Evolutionary conservation across 1,139 yeast genomes (phyloP), one percentile per base, ranked within the genome.

Genomic region (Zhuliangozyma blackwelliae): DNA sequence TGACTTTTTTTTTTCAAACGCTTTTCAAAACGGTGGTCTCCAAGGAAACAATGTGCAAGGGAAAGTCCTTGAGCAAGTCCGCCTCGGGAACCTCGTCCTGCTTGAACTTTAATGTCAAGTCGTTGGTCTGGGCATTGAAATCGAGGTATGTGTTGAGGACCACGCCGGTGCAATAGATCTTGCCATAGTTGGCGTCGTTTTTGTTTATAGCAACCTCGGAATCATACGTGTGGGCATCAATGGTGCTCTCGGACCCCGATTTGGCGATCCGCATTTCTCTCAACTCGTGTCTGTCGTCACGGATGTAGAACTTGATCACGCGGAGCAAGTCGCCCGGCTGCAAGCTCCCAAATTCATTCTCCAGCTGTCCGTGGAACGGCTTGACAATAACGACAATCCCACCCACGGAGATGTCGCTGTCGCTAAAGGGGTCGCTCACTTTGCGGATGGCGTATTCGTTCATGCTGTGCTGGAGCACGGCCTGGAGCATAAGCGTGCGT

Each of bases 371-470:
- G 27, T 49, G 46, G 35, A 56, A 65, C 7, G 63, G 61, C 31
- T 57, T 54, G 5, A 65, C 57, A 3, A 63, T 68, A n/a, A 64
- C 68, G 4, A 65, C 72, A 10, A 63, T 52, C 1, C 57, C 61
- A 2, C 73, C 73, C 7, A 63, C 48, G 1, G 45, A 31, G 10
- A 67, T 62, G 11, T 35, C 33, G 12, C 46, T 50, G 5, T 51
- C 47, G 54, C 62, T 64, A 33, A 49, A 62, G 3, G 62, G 63
- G 38, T 67, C 72, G 12, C 47, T 37, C 1, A 64, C 64, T 29
- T 49, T 46, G 28, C 49, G 50, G 25, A 63, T 59, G 2, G 49
- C 41, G 10, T 32, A 16, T 11, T 36, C 35, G 27, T 45, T 44
- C n/a, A 47, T 34, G 10, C 51, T 46, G n/a, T 40, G 34, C 27